A percentile compares a stretch with the other conserved stretches of the same genome.
Evolutionary conservation across 129 eudicot genomes (phyloP).

Genomic region (Flaveria trinervia): DNA sequence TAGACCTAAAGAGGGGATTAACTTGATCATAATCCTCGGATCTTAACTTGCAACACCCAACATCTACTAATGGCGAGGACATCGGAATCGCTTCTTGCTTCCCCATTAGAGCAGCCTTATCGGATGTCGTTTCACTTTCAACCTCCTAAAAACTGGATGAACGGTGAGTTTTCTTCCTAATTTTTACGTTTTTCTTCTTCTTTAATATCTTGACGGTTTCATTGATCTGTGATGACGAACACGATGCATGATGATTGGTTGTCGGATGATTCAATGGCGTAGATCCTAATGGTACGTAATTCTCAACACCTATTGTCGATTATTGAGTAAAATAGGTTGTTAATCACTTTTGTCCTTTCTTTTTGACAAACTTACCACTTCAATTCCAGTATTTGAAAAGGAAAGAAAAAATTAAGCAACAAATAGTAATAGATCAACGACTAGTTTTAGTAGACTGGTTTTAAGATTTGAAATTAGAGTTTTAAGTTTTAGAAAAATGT

Average conservation of each 20-base stretch:
- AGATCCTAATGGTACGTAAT: constrained; percentile 73
- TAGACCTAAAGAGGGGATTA: neutral
- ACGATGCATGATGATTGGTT: neutral
- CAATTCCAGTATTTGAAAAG: neutral
- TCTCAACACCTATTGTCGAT: neutral
- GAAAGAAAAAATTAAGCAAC: no score
- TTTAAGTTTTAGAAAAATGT: no score
- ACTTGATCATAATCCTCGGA: neutral
- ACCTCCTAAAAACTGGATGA: constrained; percentile 68
- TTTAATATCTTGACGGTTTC: neutral
- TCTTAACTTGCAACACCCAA: constrained; percentile 18
- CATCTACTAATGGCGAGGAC: constrained; percentile 7
- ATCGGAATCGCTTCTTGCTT: neutral
- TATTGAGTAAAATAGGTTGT: neutral
- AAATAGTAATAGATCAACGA: no score
- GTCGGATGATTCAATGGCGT: constrained; percentile 23
- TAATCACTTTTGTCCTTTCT: neutral
- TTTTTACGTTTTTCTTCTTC: neutral
- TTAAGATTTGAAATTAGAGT: no score
- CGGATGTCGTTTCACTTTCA: constrained; percentile 47
- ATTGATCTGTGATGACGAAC: constrained; percentile 14
- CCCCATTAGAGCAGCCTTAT: constrained; percentile 27
- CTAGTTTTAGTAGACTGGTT: no score
- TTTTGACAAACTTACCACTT: neutral
- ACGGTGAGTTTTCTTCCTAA: constrained; percentile 41